Base-by-base conservation (phyloP, 495 filamentous ascomycete genomes). In the Chaetomidium leptoderma region DNA sequence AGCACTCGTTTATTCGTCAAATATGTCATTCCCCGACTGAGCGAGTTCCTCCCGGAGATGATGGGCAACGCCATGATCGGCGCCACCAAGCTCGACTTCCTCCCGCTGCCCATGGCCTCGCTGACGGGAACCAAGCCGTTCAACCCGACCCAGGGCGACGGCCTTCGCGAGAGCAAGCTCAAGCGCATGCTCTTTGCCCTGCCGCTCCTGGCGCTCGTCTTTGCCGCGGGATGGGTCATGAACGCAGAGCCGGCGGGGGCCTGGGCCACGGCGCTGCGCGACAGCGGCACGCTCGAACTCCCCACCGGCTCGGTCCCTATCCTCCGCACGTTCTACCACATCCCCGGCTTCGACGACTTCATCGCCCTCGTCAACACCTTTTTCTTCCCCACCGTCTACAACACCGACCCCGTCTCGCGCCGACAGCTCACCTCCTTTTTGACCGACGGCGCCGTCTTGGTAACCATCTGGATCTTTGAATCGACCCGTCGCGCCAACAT, bases 381-480 rank as follows among this genome's bases (percentile, higher is more conserved):
- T 53, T 68, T 68, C 55, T 47, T 60, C 32, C 58, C 60, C 9
- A 13, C 47, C 17, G 29, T 68, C 21, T 68, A 66, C 43, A 53
- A 57, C 9, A 37, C 47, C 19, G 56, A 62, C 27, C 5, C 53
- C 5, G 37, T 27, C 21, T 43, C 55, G 1, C 47, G 59, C 19
- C 55, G 32, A 7, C 66, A 68, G 5, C 33, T 57, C 44, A 36
- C 60, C 16, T 58, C 60, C 3, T 68, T 68, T 40, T 46, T 68
- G 3, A 44, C 56, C 10, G 66, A 68, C 30, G 55, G 48, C 16
- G 37, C 45, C 51, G 32, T 61, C 3, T 24, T 68, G 8, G 21
- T 63, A 1, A 51, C 39, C 5, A 59, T 68, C 24, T 68, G 63
- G 63, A 44, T 52, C 33, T 33, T 66, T 10, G 66, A 68, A 32